Conservation (phyloP, 352 stramenopile genomes). For the Thalassiosira livingstoniorum region DNA sequence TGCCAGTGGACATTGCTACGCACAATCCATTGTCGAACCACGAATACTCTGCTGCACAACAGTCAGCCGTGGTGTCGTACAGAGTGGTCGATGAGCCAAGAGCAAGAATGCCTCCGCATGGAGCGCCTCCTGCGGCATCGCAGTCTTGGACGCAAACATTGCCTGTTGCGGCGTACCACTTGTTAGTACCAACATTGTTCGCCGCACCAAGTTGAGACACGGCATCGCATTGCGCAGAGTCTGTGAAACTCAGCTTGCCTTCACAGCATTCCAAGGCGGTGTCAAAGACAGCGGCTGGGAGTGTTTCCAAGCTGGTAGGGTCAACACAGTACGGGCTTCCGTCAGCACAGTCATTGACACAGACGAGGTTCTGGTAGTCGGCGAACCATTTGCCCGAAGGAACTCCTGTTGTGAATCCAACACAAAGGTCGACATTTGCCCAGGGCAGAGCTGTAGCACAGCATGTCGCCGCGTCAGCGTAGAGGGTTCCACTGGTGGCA, state of each 20-base stretch:
- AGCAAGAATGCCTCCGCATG: slow-evolving; percentile 16
- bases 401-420: neutral
- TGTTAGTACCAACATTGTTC: neutral
- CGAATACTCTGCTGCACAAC: slow-evolving; percentile 1
- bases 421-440: neutral
- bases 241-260: too few relatives aligned
- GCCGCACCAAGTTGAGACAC: neutral
- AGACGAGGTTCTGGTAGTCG: neutral
- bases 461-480: neutral
- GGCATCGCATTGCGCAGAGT: too few relatives aligned
- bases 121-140: neutral
- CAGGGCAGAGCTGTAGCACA: neutral
- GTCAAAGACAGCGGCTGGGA: too few relatives aligned
- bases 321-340: too few relatives aligned
- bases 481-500: neutral
- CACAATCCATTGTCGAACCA: slow-evolving; percentile 17
- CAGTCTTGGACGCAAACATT: slow-evolving; percentile 5
- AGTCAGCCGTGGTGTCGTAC: neutral
- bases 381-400: neutral
- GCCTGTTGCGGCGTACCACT: slow-evolving; percentile 10
- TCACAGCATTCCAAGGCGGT: too few relatives aligned
- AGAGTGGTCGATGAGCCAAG: neutral
- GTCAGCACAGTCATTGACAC: neutral
- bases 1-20: neutral
- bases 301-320: too few relatives aligned